Evolutionary conservation across 805 yeast species (phyloP), one percentile per base, ranked within the genome.

Genomic region (Yamadazyma ubonensis): DNA sequence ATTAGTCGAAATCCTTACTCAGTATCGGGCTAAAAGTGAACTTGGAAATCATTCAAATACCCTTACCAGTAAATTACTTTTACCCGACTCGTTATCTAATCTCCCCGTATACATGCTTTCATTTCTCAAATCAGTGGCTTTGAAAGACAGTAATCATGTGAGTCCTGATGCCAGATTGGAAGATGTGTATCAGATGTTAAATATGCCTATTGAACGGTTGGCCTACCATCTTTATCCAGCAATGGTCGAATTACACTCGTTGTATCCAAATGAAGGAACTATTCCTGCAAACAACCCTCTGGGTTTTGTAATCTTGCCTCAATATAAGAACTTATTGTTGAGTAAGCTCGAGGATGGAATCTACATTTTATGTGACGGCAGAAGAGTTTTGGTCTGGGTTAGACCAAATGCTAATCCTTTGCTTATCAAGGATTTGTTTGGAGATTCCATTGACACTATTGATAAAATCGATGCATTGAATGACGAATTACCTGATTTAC

Each of bases 51-150:
- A 67, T 56, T 27, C 53, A 48, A 43, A 63, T 49, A 38, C 66
- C 52, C 17, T 61, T 37, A 35, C 66, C 49, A 76, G 79, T 9
- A 88, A 85, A 54, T 67, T 93, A 45, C 73, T 91, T 5, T 70
- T 91, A 58, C 98, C 99, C 0, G 86, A 84, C 32, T 78, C 91
- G 7, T 67, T 93, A 51, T 78, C 78, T 42, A 79, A 86, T 31
- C 67, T 91, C 39, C 79, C 91, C 7, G 73, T 81, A 51, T 79
- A 76, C 50, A 55, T 85, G 36, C 68, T 89, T 37, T 70, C 91
- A 0, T 78, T 89, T 44, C 73, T 81, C 48, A 93, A 91, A 57
- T 57, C 84, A 1, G 73, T 69, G 38, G 79, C 88, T 1, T 70
- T 90, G 19, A 67, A 78, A 33, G 75, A 72, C 14, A 59, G 73